Evolutionary conservation across 2,329 filamentous ascomycete species (phyloP), one percentile per base, ranked within the genome.

Genomic region (Verticillium longisporum): DNA sequence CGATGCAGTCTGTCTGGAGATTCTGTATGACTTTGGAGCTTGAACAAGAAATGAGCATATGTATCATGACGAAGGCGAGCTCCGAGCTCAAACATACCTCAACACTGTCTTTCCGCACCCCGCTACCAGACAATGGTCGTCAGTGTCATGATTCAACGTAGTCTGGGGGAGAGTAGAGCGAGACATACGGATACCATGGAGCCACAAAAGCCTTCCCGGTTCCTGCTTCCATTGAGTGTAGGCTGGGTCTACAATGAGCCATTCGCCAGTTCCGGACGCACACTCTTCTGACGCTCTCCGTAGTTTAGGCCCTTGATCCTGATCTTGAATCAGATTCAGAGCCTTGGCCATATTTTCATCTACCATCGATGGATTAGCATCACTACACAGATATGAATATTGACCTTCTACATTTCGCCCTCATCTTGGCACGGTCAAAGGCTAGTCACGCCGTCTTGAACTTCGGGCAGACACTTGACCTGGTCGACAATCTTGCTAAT

Each of bases 341-440:
- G 18, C 0, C 14, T 45, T 15, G 14, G n/a, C 38, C 38, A 10
- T 37, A 3, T 45, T 13, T 45, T n/a, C 4, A 45, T 18, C 15
- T n/a, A 3, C n/a, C 15, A 9, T 2, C n/a, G 36, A 15, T 2
- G 6, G 0, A 6, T 45, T 45, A 45, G 38, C 38, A 38, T 14
- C 15, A n/a, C 18, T 7, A 7, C 15, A 15, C 2, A 18, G 4
- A 14, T 1, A 9, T 6, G 1, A n/a, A 1, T 6, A 3, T 14
- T 6, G 9, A 4, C 14, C 15, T 15, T 1, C 15, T n/a, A 7
- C 38, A 13, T 45, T n/a, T 45, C 6, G 7, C 14, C 15, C 18
- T n/a, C n/a, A 45, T 14, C 38, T 45, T 45, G 1, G 38, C 7
- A n/a, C 38, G 13, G 7, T 45, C 38, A 45, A 45, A n/a, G 38